Base-by-base conservation (phyloP, 139 green algal species). In the Gonium pectorale region DNA sequence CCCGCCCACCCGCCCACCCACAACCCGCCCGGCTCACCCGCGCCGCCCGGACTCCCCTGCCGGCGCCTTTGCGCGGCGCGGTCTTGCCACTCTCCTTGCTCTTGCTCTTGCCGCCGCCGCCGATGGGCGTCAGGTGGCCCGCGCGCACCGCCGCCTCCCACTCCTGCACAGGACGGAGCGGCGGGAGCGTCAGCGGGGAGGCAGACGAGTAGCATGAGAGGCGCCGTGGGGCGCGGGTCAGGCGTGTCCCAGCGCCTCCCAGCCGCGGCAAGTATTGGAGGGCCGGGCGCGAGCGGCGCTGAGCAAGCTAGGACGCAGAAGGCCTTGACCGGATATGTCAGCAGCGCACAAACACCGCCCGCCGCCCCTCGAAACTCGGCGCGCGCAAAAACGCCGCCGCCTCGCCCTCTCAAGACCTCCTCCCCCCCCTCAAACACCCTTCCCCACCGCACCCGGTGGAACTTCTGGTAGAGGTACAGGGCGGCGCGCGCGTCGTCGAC, bases 391-490 rank as follows among this genome's bases (percentile, higher is more conserved):
- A 13, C 11, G 63, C 11, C 31, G 26, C 35, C 19, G 27, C 1
- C 26, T 40, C 7, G 15, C 7, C 44, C 38, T 54, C 21, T 35
- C 26, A 19, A 5, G 27, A 2, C 24, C 22, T 22, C 38, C 22
- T 35, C 33, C 24, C 38, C 22, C 5, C 26, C 59, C 29, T 67
- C 15, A 26, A 27, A 38, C 64, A 51, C 49, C 40, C n/a, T 5
- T 2, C 5, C 2, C 60, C 21, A 33, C 13, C 35, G 46, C 33
- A 87, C 86, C 86, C 79, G 80, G 33, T 82, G 60, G 64, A 89
- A 81, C 80, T 93, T 93, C 24, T 93, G 92, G 88, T 95, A 96
- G 51, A 96, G 72, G 85, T 96, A 95, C 64, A 96, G 87, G 33
- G 93, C 89, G 0, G 91, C 92, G 2, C 92, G 81, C 5, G 93